A percentile compares a stretch with the other conserved stretches of the same genome.
Evolutionary conservation across 495 filamentous ascomycete genomes (phyloP).

Genomic region (Neurospora sublineolata): DNA sequence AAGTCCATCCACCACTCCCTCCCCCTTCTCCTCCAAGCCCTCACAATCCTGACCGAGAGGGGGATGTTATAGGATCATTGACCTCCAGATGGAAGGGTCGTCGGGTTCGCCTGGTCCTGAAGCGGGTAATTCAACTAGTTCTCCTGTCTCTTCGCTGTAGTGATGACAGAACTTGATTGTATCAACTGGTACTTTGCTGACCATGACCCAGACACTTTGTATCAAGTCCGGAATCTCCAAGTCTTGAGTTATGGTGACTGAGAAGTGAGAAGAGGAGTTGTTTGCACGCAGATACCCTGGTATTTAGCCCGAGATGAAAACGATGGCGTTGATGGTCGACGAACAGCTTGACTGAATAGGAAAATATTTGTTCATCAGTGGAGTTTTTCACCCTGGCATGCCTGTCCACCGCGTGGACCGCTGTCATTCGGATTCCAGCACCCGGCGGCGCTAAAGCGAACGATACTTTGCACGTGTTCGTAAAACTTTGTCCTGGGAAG

Average conservation of each 20-base stretch:
- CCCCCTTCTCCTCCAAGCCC: neutral
- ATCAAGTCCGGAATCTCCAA: conserved; percentile 29
- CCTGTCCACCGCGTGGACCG: neutral
- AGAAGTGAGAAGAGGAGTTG: neutral
- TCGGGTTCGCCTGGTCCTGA: conserved; percentile 36
- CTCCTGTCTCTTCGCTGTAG: neutral
- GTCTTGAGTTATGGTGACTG: conserved; percentile 28
- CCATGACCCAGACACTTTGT: conserved; percentile 24
- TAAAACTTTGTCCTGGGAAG: neutral
- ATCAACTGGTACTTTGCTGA: neutral
- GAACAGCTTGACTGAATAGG: neutral
- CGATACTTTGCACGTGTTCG: neutral
- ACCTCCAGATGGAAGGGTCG: conserved; percentile 40
- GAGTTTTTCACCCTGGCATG: neutral
- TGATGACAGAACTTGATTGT: neutral
- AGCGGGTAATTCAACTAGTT: conserved; percentile 19
- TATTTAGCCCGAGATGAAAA: neutral
- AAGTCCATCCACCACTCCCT: neutral
- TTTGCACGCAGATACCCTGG: neutral
- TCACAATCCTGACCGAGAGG: neutral
- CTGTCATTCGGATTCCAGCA: neutral
- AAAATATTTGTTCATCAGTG: neutral
- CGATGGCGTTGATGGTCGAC: neutral
- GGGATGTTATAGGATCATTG: conserved; percentile 28
- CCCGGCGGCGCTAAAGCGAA: neutral